phyloP scores from a whole-genome alignment of 805 yeast genomes.

The Cyberlindnera misumaiensis region DNA sequence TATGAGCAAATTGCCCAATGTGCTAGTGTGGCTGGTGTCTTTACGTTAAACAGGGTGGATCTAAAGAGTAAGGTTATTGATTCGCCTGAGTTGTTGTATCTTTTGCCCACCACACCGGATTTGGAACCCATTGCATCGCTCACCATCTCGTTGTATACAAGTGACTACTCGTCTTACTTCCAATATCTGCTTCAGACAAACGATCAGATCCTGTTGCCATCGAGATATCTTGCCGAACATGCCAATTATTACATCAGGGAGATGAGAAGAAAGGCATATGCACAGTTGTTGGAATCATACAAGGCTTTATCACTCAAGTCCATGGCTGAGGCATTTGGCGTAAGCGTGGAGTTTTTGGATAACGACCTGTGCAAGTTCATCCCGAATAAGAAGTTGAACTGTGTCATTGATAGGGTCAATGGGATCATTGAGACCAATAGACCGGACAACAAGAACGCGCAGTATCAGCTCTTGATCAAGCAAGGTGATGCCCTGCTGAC shows the following conservation, averaged over 20 bases:
- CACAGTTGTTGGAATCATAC: slow-evolving; percentile 90
- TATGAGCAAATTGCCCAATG: slow-evolving; percentile 88
- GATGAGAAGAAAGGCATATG: slow-evolving; percentile 90
- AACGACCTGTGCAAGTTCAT: slow-evolving; percentile 82
- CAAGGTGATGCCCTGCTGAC: slow-evolving; percentile 91
- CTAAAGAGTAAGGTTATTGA: slow-evolving; percentile 81
- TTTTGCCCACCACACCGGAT: slow-evolving; percentile 61
- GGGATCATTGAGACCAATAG: slow-evolving; percentile 94
- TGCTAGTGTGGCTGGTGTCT: slow-evolving; percentile 82
- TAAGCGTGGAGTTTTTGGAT: slow-evolving; percentile 82
- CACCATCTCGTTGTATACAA: slow-evolving; percentile 80
- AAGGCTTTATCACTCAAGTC: slow-evolving; percentile 82
- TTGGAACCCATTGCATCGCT: slow-evolving; percentile 77
- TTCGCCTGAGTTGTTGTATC: slow-evolving; percentile 85
- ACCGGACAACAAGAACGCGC: slow-evolving; percentile 93
- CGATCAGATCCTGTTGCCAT: slow-evolving; percentile 58
- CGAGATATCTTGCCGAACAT: slow-evolving; percentile 68
- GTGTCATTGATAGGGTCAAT: slow-evolving; percentile 92
- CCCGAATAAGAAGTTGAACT: slow-evolving; percentile 88
- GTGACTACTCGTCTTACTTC: slow-evolving; percentile 80
- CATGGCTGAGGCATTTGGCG: slow-evolving; percentile 92
- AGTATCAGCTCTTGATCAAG: slow-evolving; percentile 80
- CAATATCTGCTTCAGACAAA: slow-evolving; percentile 70
- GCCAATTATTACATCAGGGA: slow-evolving; percentile 83
- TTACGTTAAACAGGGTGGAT: slow-evolving; percentile 76